Evolutionary conservation across 2,329 filamentous ascomycete species (phyloP).

Genomic region (Cryphonectria radicalis): DNA sequence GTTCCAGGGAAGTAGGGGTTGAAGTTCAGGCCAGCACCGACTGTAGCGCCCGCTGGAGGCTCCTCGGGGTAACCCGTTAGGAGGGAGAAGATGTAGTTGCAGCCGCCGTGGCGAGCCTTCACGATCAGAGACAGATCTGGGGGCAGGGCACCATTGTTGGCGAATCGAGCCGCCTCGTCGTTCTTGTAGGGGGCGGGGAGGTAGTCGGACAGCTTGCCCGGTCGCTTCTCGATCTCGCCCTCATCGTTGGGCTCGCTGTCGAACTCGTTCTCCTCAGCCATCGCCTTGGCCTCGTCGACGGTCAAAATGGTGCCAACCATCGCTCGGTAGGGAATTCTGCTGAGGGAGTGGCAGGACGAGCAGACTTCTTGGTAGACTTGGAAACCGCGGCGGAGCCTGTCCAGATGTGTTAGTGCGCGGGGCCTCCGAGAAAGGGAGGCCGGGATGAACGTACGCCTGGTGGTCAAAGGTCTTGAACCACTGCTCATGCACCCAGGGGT

Average conservation of each 20-base stretch:
- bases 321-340: constrained; percentile 88
- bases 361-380: constrained; percentile 99
- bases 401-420: constrained; percentile 41
- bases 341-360: constrained; percentile 95
- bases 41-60: constrained; percentile 82
- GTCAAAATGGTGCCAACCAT: constrained; percentile 92
- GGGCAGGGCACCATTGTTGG: constrained; percentile 97
- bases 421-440: constrained; percentile 17
- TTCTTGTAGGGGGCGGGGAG: constrained; percentile 96
- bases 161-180: constrained; percentile 95
- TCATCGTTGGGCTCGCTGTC: constrained; percentile 97
- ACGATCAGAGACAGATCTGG: constrained; percentile 97
- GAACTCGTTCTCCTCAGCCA: constrained; percentile 99
- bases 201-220: constrained; percentile 98
- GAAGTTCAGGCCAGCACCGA: constrained; percentile 95
- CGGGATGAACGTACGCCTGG: constrained; percentile 73
- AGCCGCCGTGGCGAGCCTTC: constrained; percentile 97
- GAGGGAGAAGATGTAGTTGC: constrained; percentile 97
- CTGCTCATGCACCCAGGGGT: constrained; percentile 94
- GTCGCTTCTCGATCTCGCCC: constrained; percentile 97
- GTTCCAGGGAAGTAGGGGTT: constrained; percentile 99
- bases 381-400: constrained; percentile 95
- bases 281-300: constrained; percentile 94
- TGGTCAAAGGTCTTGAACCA: constrained; percentile 97
- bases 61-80: constrained; percentile 98